These are phyloP conservation scores for Lagenidium sp. DNA, from an alignment of 352 stramenopile species.

Conservation along the genomic window DNA sequence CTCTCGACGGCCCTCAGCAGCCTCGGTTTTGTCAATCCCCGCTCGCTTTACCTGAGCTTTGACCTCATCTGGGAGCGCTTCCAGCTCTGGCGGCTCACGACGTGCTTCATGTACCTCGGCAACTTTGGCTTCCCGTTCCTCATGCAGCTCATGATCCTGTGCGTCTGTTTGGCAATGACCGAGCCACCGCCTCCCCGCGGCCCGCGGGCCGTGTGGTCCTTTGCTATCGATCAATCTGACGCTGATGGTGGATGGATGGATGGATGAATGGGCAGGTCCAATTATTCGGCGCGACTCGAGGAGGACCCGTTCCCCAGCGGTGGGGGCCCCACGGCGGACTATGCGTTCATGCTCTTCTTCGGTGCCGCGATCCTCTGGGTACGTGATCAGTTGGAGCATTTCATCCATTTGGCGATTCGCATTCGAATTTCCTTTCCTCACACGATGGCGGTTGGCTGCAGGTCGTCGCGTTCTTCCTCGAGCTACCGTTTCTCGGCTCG, in stretches of 20 bases:
- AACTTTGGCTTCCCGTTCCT: conserved; percentile 86
- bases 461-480: conserved; percentile 80
- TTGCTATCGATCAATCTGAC: too few species aligned
- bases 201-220: too few species aligned
- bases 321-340: conserved; percentile 75
- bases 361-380: conserved; percentile 71
- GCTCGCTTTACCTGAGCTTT: conserved; percentile 80
- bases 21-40: conserved; percentile 72
- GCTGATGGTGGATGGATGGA: too few species aligned
- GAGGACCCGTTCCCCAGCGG: conserved; percentile 79
- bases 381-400: conserved; percentile 4
- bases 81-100: conserved; percentile 84
- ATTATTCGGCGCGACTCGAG: conserved; percentile 79
- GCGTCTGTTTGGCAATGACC: conserved; percentile 6
- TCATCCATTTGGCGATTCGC: not conserved
- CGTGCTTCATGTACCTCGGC: conserved; percentile 85
- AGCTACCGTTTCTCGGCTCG: conserved; percentile 69
- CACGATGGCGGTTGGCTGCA: too few species aligned
- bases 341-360: conserved; percentile 87
- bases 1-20: conserved; percentile 71
- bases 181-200: not conserved
- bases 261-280: conserved; percentile 26
- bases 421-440: too few species aligned
- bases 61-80: conserved; percentile 82
- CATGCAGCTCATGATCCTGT: conserved; percentile 89